phyloP scores from a whole-genome alignment of 2,329 filamentous ascomycete species.

The Alternaria incomplexa region DNA sequence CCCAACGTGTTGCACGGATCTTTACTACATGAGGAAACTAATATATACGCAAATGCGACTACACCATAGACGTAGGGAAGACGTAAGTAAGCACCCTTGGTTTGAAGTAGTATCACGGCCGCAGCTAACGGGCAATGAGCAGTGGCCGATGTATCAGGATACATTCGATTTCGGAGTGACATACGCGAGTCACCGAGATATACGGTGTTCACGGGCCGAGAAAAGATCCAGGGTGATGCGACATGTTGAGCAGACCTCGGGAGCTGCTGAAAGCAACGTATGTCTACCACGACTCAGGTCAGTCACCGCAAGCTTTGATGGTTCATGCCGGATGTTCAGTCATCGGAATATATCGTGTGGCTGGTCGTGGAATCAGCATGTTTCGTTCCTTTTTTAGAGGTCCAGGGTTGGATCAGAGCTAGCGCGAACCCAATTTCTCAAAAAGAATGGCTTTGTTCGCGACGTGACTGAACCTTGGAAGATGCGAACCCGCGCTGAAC shows the following conservation, averaged over 20 bases:
- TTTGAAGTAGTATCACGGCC: neutral
- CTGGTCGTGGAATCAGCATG: neutral
- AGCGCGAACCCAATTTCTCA: slow-evolving; percentile 6
- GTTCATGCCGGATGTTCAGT: neutral
- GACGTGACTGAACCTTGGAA: neutral
- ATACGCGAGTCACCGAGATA: slow-evolving; percentile 2
- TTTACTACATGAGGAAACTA: neutral
- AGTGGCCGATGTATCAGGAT: neutral
- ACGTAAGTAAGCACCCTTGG: neutral
- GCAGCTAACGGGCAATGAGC: neutral
- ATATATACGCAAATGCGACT: neutral
- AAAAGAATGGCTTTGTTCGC: slow-evolving; percentile 2
- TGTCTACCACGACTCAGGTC: slow-evolving; percentile 1
- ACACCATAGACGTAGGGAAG: neutral
- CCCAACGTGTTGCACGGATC: neutral
- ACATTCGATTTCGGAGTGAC: neutral
- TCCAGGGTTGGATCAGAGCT: neutral
- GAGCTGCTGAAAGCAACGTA: neutral
- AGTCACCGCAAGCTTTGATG: neutral
- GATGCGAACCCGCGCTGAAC: neutral
- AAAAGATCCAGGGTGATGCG: slow-evolving; percentile 2
- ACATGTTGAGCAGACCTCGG: neutral
- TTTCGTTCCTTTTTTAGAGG: neutral
- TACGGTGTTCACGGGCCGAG: neutral
- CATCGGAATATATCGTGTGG: neutral